Evolutionary conservation across 2,329 filamentous ascomycete species (phyloP).

Genomic region (Phialophora verrucosa): DNA sequence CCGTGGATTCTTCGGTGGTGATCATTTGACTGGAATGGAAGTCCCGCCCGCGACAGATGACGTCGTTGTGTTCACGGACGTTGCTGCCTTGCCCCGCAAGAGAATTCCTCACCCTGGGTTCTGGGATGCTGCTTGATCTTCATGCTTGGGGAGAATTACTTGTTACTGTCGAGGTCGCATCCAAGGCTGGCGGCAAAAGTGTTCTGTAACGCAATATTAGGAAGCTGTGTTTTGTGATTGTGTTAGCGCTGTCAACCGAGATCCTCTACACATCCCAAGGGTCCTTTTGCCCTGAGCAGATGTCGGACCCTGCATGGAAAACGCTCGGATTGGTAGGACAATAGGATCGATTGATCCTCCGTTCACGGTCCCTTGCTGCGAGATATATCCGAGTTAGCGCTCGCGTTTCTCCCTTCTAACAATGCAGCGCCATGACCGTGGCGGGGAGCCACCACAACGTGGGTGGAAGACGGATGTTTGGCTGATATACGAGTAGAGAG

Average conservation of each 20-base stretch:
- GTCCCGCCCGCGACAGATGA: slow-evolving; percentile 18
- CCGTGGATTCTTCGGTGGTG: slow-evolving; percentile 12
- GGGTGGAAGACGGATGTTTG: background rate
- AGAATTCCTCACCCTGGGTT: background rate
- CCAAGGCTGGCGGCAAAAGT: background rate
- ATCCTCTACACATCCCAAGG: background rate
- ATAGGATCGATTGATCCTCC: too few species aligned
- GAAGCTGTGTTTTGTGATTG: background rate
- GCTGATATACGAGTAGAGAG: background rate
- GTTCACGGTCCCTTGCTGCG: background rate
- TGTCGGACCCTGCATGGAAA: background rate
- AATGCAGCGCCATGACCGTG: slow-evolving; percentile 15
- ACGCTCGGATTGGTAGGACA: background rate
- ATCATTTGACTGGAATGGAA: slow-evolving; percentile 27
- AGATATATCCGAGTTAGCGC: too few species aligned
- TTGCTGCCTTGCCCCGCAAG: background rate
- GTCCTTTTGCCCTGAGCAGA: background rate
- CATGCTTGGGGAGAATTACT: background rate
- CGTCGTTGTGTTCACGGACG: slow-evolving; percentile 25
- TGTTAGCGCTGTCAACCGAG: background rate
- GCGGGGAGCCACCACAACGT: background rate
- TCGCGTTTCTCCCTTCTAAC: background rate
- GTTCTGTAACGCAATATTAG: background rate
- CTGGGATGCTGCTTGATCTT: background rate
- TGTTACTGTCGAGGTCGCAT: background rate